Percentiles rank a stretch among this genome's conserved stretches.
phyloP scores from a whole-genome alignment of 176 grass and related monocot genomes.

The Olyra latifolia region DNA sequence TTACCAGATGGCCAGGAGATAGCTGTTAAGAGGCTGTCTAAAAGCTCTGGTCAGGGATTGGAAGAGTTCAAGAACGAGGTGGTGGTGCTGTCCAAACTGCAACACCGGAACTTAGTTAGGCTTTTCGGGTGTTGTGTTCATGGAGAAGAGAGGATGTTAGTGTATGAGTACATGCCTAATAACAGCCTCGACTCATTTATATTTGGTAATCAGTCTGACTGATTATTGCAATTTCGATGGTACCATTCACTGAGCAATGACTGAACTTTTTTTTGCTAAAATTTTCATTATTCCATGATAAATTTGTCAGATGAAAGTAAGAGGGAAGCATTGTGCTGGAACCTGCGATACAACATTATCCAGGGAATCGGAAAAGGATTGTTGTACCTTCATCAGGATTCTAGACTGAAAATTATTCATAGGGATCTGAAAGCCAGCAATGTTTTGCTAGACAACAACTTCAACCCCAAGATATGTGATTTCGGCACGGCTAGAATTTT shows the following conservation, averaged over 20 bases:
- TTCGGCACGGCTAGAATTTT: conserved; percentile 75
- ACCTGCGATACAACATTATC: conserved; percentile 52
- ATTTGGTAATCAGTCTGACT: conserved; percentile 37
- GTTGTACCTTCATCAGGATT: conserved; percentile 76
- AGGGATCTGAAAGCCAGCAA: conserved; percentile 77
- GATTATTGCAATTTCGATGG: too few relatives aligned
- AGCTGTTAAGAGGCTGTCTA: conserved; percentile 67
- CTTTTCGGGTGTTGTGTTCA: conserved; percentile 70
- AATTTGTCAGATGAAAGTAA: conserved; percentile 56
- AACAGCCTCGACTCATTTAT: conserved; percentile 74
- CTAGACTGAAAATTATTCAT: conserved; percentile 70
- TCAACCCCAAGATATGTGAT: conserved; percentile 70
- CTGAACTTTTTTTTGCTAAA: background rate
- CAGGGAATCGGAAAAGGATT: conserved; percentile 63
- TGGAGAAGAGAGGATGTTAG: conserved; percentile 71
- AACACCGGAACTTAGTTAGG: conserved; percentile 69
- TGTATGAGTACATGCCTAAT: conserved; percentile 83
- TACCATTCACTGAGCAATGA: background rate
- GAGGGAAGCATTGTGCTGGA: conserved; percentile 47
- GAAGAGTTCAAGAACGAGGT: conserved; percentile 82
- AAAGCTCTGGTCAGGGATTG: conserved; percentile 51
- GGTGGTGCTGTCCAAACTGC: conserved; percentile 56
- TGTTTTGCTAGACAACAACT: conserved; percentile 55
- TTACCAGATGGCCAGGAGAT: conserved; percentile 67
- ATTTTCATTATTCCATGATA: background rate